Evolutionary conservation across 2,329 filamentous ascomycete genomes (phyloP).

Genomic region (Talaromyces verruculosus): DNA sequence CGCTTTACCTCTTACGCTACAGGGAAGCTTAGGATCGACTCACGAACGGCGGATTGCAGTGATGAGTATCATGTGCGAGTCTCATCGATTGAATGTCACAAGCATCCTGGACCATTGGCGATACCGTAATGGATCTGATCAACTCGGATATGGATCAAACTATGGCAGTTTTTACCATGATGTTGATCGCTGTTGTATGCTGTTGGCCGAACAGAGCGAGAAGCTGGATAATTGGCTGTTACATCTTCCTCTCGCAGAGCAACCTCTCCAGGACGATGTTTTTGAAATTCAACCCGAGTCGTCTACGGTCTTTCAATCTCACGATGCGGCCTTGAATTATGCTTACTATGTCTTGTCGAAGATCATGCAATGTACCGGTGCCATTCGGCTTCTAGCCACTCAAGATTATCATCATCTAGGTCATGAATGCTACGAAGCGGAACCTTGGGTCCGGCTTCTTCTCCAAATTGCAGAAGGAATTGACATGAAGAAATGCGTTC

Average conservation of each 20-base stretch:
- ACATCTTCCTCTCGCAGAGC: not conserved
- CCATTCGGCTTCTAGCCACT: not conserved
- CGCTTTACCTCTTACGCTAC: not conserved
- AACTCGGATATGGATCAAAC: not conserved
- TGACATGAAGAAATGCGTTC: not conserved
- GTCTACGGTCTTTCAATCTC: not conserved
- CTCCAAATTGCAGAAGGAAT: not conserved
- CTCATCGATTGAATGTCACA: not conserved
- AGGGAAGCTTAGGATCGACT: not conserved
- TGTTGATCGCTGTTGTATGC: not conserved
- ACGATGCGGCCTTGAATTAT: not conserved
- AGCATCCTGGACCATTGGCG: not conserved
- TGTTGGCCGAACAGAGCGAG: not conserved
- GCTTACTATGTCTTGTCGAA: not conserved
- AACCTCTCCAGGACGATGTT: not conserved
- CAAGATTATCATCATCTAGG: not conserved
- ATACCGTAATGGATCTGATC: not conserved
- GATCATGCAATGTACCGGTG: not conserved
- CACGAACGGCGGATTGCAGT: not conserved
- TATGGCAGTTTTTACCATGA: not conserved
- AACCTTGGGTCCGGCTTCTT: not conserved
- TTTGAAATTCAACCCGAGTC: not conserved
- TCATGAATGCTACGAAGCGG: not conserved
- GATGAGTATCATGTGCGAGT: not conserved
- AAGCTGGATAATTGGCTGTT: not conserved